Evolutionary conservation across 2,329 filamentous ascomycete species (phyloP), one percentile per base, ranked within the genome.

Genomic region (Colletotrichum simmondsii): DNA sequence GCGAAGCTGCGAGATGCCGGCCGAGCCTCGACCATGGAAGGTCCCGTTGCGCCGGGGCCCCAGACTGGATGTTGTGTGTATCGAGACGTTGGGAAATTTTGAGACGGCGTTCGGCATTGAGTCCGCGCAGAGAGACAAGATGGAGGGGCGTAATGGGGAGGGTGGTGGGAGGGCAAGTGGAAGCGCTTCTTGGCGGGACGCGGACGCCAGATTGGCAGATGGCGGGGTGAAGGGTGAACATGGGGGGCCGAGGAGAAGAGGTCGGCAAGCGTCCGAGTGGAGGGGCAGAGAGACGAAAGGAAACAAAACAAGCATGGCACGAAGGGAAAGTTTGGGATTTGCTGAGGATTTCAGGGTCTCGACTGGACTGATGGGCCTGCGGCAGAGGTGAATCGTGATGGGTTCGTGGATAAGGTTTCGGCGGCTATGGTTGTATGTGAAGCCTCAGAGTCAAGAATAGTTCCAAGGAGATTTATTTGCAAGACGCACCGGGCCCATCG

Each of bases 131-230:
- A 53, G 24, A n/a, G 16, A 49, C 10, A n/a, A 49, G 6, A n/a
- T n/a, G 42, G 42, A 49, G 19, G 42, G 42, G 42, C 7, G 42
- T 8, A 49, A 49, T 19, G 42, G 53, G 53, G 37, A 59, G n/a
- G 10, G 8, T 14, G 32, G 26, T 37, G 7, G 42, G 28, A 30
- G 60, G 70, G 70, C n/a, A 72, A 26, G 70, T 72, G 66, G 42
- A 72, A 72, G 70, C 70, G 70, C 70, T 56, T 49, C 22, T 65
- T 61, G 66, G 60, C 65, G 60, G 60, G 53, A 65, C 46, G 37
- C 1, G 14, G 58, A 68, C 26, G 46, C 19, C 46, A 26, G 12
- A 37, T 35, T 37, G 42, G 26, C 22, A 19, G 24, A 61, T 35
- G 57, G 68, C 68, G 58, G 65, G 65, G 65, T 8, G 19, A 12